A percentile compares a stretch with the other conserved stretches of the same genome.
These are phyloP conservation scores for Suhomyces choctaworum DNA, from an alignment of 1,139 yeast genomes.

Conservation along the genomic window DNA sequence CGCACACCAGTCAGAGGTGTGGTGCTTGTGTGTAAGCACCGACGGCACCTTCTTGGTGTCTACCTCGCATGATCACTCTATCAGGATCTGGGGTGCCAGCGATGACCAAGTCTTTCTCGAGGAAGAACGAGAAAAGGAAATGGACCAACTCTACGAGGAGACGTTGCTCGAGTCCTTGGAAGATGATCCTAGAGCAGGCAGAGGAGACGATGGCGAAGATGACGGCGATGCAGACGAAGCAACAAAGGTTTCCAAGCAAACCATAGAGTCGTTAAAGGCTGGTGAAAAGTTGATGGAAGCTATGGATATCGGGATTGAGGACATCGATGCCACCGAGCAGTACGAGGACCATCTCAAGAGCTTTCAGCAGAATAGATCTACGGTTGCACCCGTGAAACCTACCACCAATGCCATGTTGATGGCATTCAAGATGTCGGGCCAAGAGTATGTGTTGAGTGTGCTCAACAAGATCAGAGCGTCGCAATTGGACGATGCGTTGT, in stretches of 20 bases:
- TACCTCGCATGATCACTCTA: constrained; percentile 93
- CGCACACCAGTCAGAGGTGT: constrained; percentile 90
- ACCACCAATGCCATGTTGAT: constrained; percentile 66
- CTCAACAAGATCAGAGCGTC: constrained; percentile 71
- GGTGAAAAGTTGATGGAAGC: constrained; percentile 96
- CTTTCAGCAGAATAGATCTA: constrained; percentile 36
- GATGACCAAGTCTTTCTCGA: constrained; percentile 93
- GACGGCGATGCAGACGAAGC: constrained; percentile 57
- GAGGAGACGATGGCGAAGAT: constrained; percentile 35
- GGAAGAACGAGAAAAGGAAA: constrained; percentile 93
- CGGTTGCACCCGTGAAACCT: constrained; percentile 56
- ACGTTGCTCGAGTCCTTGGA: constrained; percentile 73
- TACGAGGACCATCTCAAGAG: constrained; percentile 42
- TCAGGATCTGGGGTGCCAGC: constrained; percentile 87
- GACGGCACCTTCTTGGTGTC: constrained; percentile 76
- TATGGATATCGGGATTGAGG: constrained; percentile 76
- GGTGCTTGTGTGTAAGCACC: constrained; percentile 79
- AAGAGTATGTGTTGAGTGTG: constrained; percentile 73
- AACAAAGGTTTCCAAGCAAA: constrained; percentile 74
- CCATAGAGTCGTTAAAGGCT: constrained; percentile 88
- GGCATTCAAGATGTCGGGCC: constrained; percentile 72
- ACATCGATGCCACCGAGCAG: constrained; percentile 58
- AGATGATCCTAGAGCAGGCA: constrained; percentile 44
- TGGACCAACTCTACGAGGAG: constrained; percentile 86
- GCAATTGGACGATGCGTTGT: constrained; percentile 87